Evolutionary conservation across 1,284 basidiomycete species (phyloP), one percentile per base, ranked within the genome.

Genomic region (Schizophyllum commune): DNA sequence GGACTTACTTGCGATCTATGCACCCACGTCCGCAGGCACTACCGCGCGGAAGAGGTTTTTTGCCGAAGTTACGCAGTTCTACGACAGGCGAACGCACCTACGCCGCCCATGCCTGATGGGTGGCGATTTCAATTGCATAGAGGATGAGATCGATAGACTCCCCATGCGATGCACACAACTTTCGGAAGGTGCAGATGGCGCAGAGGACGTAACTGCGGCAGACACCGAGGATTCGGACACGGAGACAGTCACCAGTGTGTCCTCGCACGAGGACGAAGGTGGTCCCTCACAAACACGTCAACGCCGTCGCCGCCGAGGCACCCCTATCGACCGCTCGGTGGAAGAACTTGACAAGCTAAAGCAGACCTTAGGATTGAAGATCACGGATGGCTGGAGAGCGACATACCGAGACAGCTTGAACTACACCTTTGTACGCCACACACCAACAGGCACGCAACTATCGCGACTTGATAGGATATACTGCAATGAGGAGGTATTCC

Each of bases 391-490:
- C 11, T 60, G 59, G 59, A 20, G 59, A 5, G 15, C 15, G n/a
- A 56, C 59, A 11, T 55, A 33, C 39, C 58, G 53, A 0, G 61
- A 63, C 33, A n/a, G 59, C 20, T 4, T 65, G 57, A 19, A 62
- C 62, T 60, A 60, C 54, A 55, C 59, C 13, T 56, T 33, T 32
- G 32, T 32, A 4, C 52, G 54, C 0, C 60, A 58, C 21, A 55
- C 53, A 15, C 22, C 27, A 55, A 9, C 32, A 22, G 59, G 33
- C 5, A 9, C 52, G 22, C 3, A 60, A 2, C 52, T 27, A 19
- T 61, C 64, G 0, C 20, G 62, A 0, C 20, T 65, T 0, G 64
- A 65, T 39, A 4, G 60, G 0, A 58, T 59, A 0, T 58, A 60
- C n/a, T 58, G 52, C 0, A 52, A 62, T 1, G 34, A 55, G 1